Conservation (phyloP, 768 basidiomycete species). For the Crassisporium funariophilum region DNA sequence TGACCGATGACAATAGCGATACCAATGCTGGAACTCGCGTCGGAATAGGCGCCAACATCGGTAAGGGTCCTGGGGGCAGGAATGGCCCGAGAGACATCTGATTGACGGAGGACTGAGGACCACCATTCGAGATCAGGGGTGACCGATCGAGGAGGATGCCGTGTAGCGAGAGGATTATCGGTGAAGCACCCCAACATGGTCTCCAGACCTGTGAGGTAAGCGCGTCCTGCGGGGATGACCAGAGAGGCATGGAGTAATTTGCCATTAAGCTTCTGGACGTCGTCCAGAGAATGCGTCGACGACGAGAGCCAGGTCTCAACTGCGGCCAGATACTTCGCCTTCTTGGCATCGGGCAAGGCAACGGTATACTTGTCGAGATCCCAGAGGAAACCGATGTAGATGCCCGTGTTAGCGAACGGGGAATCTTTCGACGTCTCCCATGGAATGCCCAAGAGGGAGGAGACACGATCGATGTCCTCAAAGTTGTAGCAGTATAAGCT, state of each 20-base stretch:
- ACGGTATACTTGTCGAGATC: neutral
- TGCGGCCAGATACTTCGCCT: conserved; percentile 21
- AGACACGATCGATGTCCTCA: conserved; percentile 36
- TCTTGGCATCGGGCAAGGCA: neutral
- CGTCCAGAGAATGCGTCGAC: neutral
- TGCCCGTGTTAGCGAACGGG: conserved; percentile 7
- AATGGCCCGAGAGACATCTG: conserved; percentile 26
- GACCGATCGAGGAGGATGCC: conserved; percentile 36
- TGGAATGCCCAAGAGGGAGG: conserved; percentile 19
- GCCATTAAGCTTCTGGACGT: conserved; percentile 34
- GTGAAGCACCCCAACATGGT: conserved; percentile 26
- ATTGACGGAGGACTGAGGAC: conserved; percentile 34
- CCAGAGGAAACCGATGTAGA: neutral
- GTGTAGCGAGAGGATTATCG: conserved; percentile 30
- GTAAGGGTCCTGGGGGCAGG: neutral
- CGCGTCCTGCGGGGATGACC: conserved; percentile 24
- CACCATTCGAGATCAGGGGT: conserved; percentile 23
- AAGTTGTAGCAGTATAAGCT: conserved; percentile 1
- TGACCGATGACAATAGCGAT: conserved; percentile 27
- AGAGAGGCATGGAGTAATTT: conserved; percentile 33
- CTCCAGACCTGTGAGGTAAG: conserved; percentile 39
- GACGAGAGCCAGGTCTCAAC: conserved; percentile 24
- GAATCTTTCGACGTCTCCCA: conserved; percentile 21
- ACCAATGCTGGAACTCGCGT: conserved; percentile 34
- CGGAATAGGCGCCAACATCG: conserved; percentile 34